Evolutionary conservation across 768 basidiomycete species (phyloP), one percentile per base, ranked within the genome.

Genomic region (Cubamyces lactineus): DNA sequence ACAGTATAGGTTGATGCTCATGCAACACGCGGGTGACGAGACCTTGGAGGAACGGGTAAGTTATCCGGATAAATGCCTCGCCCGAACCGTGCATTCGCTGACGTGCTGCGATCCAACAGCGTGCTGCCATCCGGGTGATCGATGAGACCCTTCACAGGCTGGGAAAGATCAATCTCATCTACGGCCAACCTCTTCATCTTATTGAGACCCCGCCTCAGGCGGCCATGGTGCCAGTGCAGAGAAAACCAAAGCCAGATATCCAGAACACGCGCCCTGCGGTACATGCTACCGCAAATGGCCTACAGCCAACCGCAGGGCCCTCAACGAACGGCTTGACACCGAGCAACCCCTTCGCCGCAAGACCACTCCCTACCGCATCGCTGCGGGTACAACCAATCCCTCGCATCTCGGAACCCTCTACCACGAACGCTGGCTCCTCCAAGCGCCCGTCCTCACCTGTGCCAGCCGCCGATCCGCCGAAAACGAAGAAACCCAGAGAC

Each of bases 1-100:
- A 13, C 85, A 89, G 66, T 92, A 85, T 68, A 83, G 91, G 46
- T 78, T 81, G 48, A 86, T 91, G 76, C 73, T 92, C 40, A 73
- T 92, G 63, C 72, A 82, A 28, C 79, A 88, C 63, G 78, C 81
- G n/a, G 80, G 82, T 16, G 85, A 86, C 66, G 91, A 93, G 65
- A 78, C 88, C 46, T 79, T 82, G 68, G 85, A 88, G 70, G 78
- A 81, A 40, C 78, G 89, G 67, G 91, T 90, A 73, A 66, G 77
- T 75, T 24, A 2, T 59, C 19, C 17, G 16, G 12, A 49, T 60
- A 46, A 16, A 48, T 19, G 21, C 16, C 53, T 59, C 41, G 21
- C 39, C 38, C 52, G 15, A 24, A 30, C 15, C 40, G 55, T 16
- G 9, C 49, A 17, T 23, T 55, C 19, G 30, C 47, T 67, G 16